Evolutionary conservation across 805 yeast species (phyloP).

Genomic region (Ogataea methanolica): DNA sequence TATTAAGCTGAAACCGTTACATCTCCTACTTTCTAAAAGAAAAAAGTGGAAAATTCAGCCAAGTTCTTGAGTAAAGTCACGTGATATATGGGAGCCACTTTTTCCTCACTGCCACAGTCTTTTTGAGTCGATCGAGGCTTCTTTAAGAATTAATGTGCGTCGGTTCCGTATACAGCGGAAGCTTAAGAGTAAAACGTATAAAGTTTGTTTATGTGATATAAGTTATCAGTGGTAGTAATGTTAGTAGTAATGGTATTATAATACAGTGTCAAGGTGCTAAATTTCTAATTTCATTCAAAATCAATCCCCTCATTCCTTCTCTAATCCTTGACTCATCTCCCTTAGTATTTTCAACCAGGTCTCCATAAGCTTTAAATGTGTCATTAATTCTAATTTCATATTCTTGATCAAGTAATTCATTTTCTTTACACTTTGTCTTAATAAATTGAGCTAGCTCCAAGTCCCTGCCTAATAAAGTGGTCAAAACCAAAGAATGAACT

Average conservation of each 20-base stretch:
- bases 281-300: constrained; percentile 13
- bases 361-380: constrained; percentile 29
- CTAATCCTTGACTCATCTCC: constrained; percentile 14
- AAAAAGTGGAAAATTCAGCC: not conserved
- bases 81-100: not conserved
- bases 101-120: not conserved
- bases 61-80: not conserved
- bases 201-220: no score
- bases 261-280: constrained; percentile 9
- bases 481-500: constrained; percentile 24
- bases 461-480: constrained; percentile 22
- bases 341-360: constrained; percentile 17
- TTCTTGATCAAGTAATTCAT: constrained; percentile 19
- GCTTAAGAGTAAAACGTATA: no score
- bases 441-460: constrained; percentile 30
- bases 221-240: no score
- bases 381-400: constrained; percentile 20
- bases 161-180: no score
- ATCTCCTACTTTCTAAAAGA: not conserved
- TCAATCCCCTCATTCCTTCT: constrained; percentile 10
- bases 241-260: not conserved
- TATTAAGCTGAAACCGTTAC: no score
- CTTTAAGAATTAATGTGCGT: not conserved
- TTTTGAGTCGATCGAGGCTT: not conserved
- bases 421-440: constrained; percentile 25